phyloP scores from a whole-genome alignment of 176 grass and related monocot genomes.

The Olyra latifolia region DNA sequence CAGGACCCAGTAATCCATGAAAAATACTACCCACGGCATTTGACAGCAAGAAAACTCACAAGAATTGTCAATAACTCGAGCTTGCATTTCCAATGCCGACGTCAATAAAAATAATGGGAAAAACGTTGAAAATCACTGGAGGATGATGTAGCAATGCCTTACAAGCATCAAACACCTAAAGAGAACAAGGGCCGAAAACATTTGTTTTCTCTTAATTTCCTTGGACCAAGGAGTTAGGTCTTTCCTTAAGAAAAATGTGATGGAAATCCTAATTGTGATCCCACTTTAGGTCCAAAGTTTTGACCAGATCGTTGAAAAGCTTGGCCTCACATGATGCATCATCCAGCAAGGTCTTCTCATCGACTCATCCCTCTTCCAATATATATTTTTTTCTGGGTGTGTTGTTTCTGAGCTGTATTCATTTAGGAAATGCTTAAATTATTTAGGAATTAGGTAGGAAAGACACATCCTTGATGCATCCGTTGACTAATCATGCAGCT shows the following conservation, averaged over 20 bases:
- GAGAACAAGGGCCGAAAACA: conserved; percentile 13
- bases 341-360: conserved; percentile 32
- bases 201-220: conserved; percentile 34
- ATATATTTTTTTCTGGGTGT: neutral
- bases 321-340: conserved; percentile 39
- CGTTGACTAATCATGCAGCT: conserved; percentile 49
- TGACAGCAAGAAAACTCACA: conserved; percentile 18
- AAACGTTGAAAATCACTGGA: neutral
- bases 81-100: neutral
- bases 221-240: conserved; percentile 16
- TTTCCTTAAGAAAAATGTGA: conserved; percentile 56
- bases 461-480: conserved; percentile 42
- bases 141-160: conserved; percentile 40
- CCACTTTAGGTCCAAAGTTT: conserved; percentile 43
- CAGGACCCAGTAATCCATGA: conserved; percentile 31
- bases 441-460: conserved; percentile 56
- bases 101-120: neutral
- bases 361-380: neutral
- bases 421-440: conserved; percentile 11
- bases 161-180: conserved; percentile 62
- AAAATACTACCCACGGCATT: conserved; percentile 31
- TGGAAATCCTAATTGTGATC: conserved; percentile 34
- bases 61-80: neutral
- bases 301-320: conserved; percentile 70
- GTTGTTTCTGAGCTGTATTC: conserved; percentile 36